Percentiles rank a stretch among this genome's conserved stretches.
Conservation (phyloP, 2,329 filamentous ascomycete genomes). For the Calonectria hongkongensis region DNA sequence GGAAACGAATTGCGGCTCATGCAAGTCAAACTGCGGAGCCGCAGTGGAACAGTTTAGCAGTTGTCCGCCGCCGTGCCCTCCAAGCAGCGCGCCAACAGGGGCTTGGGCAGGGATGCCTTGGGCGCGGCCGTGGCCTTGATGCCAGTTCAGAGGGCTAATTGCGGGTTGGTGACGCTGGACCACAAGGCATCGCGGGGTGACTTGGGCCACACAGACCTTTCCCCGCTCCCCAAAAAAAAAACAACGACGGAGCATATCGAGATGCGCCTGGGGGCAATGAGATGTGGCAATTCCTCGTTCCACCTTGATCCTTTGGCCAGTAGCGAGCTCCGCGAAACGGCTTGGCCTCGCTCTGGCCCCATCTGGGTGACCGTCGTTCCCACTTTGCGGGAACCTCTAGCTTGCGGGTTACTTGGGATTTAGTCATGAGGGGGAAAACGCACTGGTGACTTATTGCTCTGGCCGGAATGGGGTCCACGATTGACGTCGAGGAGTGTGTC, state of each 20-base stretch:
- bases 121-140: slow-evolving; percentile 43
- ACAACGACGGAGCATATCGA: slow-evolving; percentile 41
- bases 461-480: slow-evolving; percentile 26
- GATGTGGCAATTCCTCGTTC: slow-evolving; percentile 40
- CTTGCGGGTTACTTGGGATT: slow-evolving; percentile 35
- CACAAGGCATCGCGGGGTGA: slow-evolving; percentile 48
- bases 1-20: slow-evolving; percentile 57
- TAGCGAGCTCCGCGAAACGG: slow-evolving; percentile 15
- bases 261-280: slow-evolving; percentile 37
- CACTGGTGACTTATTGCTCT: slow-evolving; percentile 33
- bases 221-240: slow-evolving; percentile 43
- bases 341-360: slow-evolving; percentile 2
- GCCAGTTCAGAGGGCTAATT: slow-evolving; percentile 49
- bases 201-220: slow-evolving; percentile 50
- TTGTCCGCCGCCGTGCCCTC: slow-evolving; percentile 36
- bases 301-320: slow-evolving; percentile 32
- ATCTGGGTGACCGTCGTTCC: slow-evolving; percentile 22
- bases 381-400: slow-evolving; percentile 32
- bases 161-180: slow-evolving; percentile 42
- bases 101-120: slow-evolving; percentile 33
- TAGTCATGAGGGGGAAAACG: slow-evolving; percentile 46
- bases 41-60: slow-evolving; percentile 52
- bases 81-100: slow-evolving; percentile 35
- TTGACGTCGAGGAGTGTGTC: neutral
- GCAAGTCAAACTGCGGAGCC: slow-evolving; percentile 57